These are phyloP conservation scores for Calonectria naviculata DNA, from an alignment of 2,329 filamentous ascomycete species.

Conservation along the genomic window DNA sequence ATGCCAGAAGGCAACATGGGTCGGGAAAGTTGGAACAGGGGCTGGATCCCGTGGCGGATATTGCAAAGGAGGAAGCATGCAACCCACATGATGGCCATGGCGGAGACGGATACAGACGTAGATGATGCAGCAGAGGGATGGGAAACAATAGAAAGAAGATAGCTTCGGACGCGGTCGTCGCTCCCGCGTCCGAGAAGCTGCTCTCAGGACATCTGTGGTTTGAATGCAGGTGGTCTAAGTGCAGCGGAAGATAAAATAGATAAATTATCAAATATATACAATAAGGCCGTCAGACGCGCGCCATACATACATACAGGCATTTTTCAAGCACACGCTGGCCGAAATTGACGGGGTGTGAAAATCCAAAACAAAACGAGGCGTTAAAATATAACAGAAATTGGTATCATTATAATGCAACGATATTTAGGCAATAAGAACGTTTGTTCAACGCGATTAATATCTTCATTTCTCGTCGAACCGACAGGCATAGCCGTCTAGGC, in stretches of 20 bases:
- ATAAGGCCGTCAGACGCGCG: neutral
- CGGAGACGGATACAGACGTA: neutral
- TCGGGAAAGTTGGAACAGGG: neutral
- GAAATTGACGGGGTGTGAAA: no score
- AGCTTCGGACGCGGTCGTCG: no score
- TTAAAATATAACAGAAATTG: no score
- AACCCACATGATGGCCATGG: neutral
- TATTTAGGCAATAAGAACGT: neutral
- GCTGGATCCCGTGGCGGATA: neutral
- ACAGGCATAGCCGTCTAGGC: conserved; percentile 4
- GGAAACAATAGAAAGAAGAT: neutral
- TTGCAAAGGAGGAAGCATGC: neutral
- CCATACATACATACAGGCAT: neutral
- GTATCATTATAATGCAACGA: neutral
- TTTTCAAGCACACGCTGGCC: no score
- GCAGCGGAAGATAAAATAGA: neutral
- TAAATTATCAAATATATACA: neutral
- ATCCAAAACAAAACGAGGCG: no score
- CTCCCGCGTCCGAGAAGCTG: no score
- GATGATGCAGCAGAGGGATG: neutral
- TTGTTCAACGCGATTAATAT: neutral
- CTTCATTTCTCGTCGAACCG: neutral
- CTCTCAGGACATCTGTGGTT: neutral
- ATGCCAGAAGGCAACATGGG: neutral
- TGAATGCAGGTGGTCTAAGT: no score